Evolutionary conservation across 768 basidiomycete genomes (phyloP), one percentile per base, ranked within the genome.

Genomic region (Crucibulum laeve): DNA sequence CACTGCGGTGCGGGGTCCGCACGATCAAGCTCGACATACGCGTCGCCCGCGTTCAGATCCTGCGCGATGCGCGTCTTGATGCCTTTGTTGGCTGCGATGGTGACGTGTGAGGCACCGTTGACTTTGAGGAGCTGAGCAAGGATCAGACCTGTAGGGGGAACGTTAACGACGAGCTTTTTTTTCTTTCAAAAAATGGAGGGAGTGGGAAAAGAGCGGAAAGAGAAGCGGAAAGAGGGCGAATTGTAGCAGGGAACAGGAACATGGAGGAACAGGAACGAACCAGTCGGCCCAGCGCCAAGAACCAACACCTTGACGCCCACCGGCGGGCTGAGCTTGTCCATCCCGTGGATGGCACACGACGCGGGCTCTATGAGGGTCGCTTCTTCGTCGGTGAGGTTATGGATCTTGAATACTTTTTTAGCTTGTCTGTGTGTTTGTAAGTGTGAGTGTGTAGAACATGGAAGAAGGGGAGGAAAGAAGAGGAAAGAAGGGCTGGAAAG

Each of bases 41-140:
- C 87, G 57, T 94, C 89, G 6, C 68, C 92, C 2, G 83, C 84
- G 10, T 87, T 76, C 25, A 94, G 72, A 52, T 86, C 61, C 60
- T 81, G 80, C 10, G 91, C 92, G 43, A 92, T 80, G 42, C 91
- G 79, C 76, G 86, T 91, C 74, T 95, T 94, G 57, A 91, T 77
- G 32, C 91, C 91, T 61, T 90, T 88, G 67, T 92, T 91, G 23
- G 87, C 87, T 1, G 90, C 91, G 45, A 95, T 81, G 41, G 88
- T 87, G 44, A 93, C 78, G 46, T 77, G 76, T 18, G 76, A 67
- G 13, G 91, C 91, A 34, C 91, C 91, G 58, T 92, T 93, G 33
- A 88, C 70, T 63, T 90, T 91, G 47, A 94, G 70, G 18, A 95
- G 72, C 60, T 94, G 91, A 0, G 91, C 83, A 35, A 95, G 78